Conservation (phyloP, 176 grass and related monocot species). For the Aegilops tauschii region DNA sequence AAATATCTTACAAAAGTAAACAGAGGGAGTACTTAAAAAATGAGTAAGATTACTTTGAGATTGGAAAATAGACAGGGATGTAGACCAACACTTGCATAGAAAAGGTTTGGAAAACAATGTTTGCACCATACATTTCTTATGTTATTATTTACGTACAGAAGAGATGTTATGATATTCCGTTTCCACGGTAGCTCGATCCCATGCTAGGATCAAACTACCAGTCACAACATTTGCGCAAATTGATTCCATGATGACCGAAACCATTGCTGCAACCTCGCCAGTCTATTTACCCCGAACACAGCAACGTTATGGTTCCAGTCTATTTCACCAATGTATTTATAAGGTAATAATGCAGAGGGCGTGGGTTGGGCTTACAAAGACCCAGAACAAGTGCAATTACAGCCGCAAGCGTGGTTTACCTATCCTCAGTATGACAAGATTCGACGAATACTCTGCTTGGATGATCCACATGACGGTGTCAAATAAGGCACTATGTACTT, state of each 20-base stretch:
- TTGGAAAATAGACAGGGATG: no score
- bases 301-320: neutral
- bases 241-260: neutral
- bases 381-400: neutral
- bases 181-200: neutral
- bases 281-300: neutral
- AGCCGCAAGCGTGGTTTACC: neutral
- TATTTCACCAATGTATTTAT: neutral
- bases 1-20: no score
- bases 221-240: neutral
- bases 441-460: conserved; percentile 31
- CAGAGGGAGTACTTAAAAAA: no score
- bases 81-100: neutral
- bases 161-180: neutral
- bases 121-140: no score
- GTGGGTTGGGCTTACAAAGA: neutral
- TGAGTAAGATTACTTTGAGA: no score
- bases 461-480: conserved; percentile 7
- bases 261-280: neutral
- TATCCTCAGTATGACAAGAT: conserved; percentile 8
- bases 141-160: no score
- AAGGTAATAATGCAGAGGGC: neutral
- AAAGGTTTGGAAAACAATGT: neutral
- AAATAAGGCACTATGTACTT: conserved; percentile 79
- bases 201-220: neutral